Base-by-base conservation (phyloP, 1,139 yeast species). In the Pichia terricola region DNA sequence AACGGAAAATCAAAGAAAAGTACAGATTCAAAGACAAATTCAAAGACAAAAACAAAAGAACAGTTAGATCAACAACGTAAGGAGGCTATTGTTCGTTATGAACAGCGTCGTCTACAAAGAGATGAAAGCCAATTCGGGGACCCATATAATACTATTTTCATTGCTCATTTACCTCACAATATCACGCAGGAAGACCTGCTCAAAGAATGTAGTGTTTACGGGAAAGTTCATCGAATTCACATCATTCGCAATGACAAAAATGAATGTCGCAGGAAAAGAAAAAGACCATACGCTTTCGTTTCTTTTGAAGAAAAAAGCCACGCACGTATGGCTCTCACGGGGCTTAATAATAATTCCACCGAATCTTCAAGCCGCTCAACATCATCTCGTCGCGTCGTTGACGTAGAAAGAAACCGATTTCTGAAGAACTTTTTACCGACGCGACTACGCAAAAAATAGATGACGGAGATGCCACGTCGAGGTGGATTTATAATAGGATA, bases 401-500 rank as follows among this genome's bases (percentile, higher is more conserved):
- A 91, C 60, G 78, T 81, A 30, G 97, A 88, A 58, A 67, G 96
- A 45, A 94, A 95, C 2, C 66, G 96, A 34, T 65, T 83, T 0
- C 77, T 79, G 11, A 73, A 83, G 47, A 73, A 72, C 50, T 91
- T 96, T 94, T 75, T 73, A 48, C 98, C 98, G 0, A 64, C 89
- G 58, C 60, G 84, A 46, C 63, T 83, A 1, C 89, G 45, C 7
- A 16, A 16, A 16, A 16, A 16, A 16, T 16, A 16, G 22, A 16
- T 16, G 22, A 16, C 22, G 22, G 22, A 16, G 2, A 16, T 16
- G 22, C 22, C 22, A 16, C 22, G 22, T 16, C 22, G 22, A 16
- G 22, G 22, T 16, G 22, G 22, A 16, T 16, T 16, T 16, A 16
- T 16, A 16, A 16, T 16, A 16, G 22, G 22, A 16, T 16, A 16